Conservation (phyloP, 208 protist species). For the Leishmania aethiopica region DNA sequence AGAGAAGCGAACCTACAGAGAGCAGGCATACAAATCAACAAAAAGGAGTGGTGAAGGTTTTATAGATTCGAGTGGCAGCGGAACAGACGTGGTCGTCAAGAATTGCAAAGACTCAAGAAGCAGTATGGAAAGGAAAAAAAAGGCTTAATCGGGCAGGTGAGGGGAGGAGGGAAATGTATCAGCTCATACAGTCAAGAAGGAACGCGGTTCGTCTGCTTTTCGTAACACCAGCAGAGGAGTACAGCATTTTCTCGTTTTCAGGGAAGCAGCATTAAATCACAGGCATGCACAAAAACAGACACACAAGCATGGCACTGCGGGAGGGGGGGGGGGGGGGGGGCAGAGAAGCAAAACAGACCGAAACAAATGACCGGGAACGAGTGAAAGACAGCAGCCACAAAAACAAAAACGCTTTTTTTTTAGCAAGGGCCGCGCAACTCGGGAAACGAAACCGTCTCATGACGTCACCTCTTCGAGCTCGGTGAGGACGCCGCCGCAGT, state of each 20-base stretch:
- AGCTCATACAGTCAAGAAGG: neutral
- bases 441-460: neutral
- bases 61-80: neutral
- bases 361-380: neutral
- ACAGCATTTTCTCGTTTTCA: no score
- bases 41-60: neutral
- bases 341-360: neutral
- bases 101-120: no score
- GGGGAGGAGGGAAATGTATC: neutral
- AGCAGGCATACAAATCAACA: neutral
- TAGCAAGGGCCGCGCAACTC: neutral
- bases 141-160: no score
- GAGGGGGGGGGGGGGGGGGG: no score
- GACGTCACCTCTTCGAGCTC: slow-evolving; percentile 89
- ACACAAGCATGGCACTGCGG: no score
- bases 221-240: neutral
- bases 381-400: neutral
- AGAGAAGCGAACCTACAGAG: neutral
- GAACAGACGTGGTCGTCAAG: no score
- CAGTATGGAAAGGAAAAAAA: no score
- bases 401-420: neutral
- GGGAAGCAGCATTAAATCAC: no score
- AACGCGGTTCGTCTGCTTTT: neutral
- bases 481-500: slow-evolving; percentile 90
- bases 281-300: no score